phyloP scores from a whole-genome alignment of 192 early-diverging fungal species.

The Anaeromyces robustus region DNA sequence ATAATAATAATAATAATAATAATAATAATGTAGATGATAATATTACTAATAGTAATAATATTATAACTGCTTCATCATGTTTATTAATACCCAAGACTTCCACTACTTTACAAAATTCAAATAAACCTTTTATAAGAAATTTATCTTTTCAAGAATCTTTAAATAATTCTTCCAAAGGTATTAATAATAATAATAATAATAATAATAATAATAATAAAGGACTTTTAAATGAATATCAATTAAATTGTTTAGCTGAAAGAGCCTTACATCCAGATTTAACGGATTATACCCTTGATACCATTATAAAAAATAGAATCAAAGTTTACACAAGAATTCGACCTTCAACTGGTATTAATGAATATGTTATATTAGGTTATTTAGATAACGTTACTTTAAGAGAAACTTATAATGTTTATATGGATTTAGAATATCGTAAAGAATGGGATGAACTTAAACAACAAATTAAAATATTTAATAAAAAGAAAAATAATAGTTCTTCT shows the following conservation, averaged over 20 bases:
- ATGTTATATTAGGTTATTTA: neutral
- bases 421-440: constrained; percentile 2
- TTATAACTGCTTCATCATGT: too few species aligned
- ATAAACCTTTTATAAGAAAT: too few species aligned
- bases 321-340: neutral
- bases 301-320: neutral
- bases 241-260: neutral
- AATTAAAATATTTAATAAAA: neutral
- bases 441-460: constrained; percentile 3
- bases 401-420: constrained; percentile 1
- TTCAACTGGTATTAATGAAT: neutral
- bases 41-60: too few species aligned
- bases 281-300: neutral
- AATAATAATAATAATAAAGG: neutral
- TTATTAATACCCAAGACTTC: too few species aligned
- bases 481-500: neutral
- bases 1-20: too few species aligned
- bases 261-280: neutral
- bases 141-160: too few species aligned
- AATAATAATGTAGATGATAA: too few species aligned
- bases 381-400: neutral
- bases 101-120: too few species aligned
- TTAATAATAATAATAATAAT: too few species aligned
- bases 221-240: neutral
- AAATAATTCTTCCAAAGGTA: too few species aligned